A percentile compares a stretch with the other conserved stretches of the same genome.
These are phyloP conservation scores for Juglanconis sp. DNA, from an alignment of 2,329 filamentous ascomycete genomes.

Conservation along the genomic window DNA sequence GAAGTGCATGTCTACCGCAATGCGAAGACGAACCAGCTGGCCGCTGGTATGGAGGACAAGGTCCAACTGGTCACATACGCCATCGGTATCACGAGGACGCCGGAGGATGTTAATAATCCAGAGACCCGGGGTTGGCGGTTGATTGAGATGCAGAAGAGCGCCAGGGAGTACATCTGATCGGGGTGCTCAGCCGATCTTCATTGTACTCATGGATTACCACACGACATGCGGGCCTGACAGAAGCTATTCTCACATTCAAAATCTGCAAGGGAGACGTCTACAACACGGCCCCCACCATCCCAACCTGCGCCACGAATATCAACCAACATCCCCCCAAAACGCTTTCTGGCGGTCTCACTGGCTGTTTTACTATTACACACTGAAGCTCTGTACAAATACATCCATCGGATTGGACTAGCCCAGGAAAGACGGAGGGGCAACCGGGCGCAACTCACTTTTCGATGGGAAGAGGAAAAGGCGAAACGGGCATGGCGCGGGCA, in stretches of 20 bases:
- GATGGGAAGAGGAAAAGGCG: not conserved
- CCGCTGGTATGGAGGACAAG: slow-evolving; percentile 97
- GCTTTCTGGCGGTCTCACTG: not conserved
- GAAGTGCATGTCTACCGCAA: slow-evolving; percentile 97
- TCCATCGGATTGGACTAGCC: not conserved
- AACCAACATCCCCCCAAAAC: not conserved
- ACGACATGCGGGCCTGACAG: not conserved
- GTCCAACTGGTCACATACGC: slow-evolving; percentile 98
- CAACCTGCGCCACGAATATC: not conserved
- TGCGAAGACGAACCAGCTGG: slow-evolving; percentile 81
- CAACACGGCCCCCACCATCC: not conserved
- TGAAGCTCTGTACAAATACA: slow-evolving; percentile 10
- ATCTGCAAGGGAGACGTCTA: not conserved
- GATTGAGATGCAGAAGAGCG: slow-evolving; percentile 98
- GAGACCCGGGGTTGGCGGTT: slow-evolving; percentile 96
- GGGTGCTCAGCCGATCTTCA: not conserved
- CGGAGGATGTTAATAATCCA: slow-evolving; percentile 94
- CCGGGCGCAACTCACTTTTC: not conserved
- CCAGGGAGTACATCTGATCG: slow-evolving; percentile 71
- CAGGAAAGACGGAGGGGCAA: not conserved
- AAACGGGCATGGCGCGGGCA: slow-evolving; percentile 11
- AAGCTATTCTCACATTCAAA: not conserved
- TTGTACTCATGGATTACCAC: too few relatives aligned
- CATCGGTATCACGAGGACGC: slow-evolving; percentile 88
- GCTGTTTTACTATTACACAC: not conserved